Evolutionary conservation across 2,329 filamentous ascomycete genomes (phyloP).

Genomic region (Diplodia sapinea): DNA sequence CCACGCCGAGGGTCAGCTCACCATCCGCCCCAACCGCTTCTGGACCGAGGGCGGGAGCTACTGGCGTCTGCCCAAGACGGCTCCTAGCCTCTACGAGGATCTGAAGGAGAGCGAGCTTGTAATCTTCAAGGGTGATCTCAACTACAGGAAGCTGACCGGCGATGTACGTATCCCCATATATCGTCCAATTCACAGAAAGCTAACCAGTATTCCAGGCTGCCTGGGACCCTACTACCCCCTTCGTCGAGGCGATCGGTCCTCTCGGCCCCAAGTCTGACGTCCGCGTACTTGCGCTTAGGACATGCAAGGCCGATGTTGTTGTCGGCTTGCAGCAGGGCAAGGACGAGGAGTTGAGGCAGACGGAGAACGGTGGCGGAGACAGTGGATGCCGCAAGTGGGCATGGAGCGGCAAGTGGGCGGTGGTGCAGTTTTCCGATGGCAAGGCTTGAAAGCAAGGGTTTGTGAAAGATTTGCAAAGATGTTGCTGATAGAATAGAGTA

Average conservation of each 20-base stretch:
- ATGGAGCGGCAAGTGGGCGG: slow-evolving; percentile 95
- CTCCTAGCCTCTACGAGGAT: slow-evolving; percentile 73
- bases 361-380: slow-evolving; percentile 73
- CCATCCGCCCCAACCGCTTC: slow-evolving; percentile 83
- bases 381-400: slow-evolving; percentile 80
- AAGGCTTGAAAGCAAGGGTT: slow-evolving; percentile 49
- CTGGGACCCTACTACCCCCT: slow-evolving; percentile 89
- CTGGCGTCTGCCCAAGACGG: slow-evolving; percentile 79
- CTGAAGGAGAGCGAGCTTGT: slow-evolving; percentile 83
- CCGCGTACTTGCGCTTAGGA: slow-evolving; percentile 84
- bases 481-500: slow-evolving; percentile 12
- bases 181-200: neutral
- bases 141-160: slow-evolving; percentile 89
- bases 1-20: slow-evolving; percentile 82
- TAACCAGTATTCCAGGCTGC: slow-evolving; percentile 58
- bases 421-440: slow-evolving; percentile 82
- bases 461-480: neutral
- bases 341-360: slow-evolving; percentile 77
- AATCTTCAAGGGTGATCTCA: slow-evolving; percentile 96
- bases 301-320: slow-evolving; percentile 95
- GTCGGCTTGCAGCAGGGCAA: slow-evolving; percentile 82
- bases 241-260: slow-evolving; percentile 82
- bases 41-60: slow-evolving; percentile 90
- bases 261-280: slow-evolving; percentile 81
- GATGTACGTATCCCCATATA: slow-evolving; percentile 69